These are phyloP conservation scores for Magnusiomyces suaveolens DNA, from an alignment of 1,139 yeast species.

Conservation along the genomic window DNA sequence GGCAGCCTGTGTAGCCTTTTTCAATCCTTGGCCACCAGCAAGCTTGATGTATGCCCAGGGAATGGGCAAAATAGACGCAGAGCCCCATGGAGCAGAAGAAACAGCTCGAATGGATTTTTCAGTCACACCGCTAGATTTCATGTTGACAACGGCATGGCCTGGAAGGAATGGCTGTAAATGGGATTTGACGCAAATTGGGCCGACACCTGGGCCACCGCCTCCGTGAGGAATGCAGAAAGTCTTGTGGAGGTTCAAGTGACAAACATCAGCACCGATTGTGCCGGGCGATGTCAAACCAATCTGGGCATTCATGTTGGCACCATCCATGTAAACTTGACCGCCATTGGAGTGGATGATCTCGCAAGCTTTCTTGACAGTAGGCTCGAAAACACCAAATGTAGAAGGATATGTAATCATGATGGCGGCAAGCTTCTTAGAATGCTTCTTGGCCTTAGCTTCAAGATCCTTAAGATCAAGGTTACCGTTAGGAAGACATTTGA, in stretches of 20 bases:
- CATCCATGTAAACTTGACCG: conserved; percentile 94
- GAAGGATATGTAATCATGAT: conserved; percentile 96
- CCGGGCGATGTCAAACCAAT: conserved; percentile 97
- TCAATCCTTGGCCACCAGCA: conserved; percentile 80
- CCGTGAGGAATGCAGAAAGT: conserved; percentile 98
- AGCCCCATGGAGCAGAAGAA: conserved; percentile 91
- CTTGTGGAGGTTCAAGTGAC: conserved; percentile 92
- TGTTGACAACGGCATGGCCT: conserved; percentile 52
- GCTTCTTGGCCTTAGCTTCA: conserved; percentile 59
- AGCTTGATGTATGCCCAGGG: conserved; percentile 90
- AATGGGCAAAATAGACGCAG: conserved; percentile 86
- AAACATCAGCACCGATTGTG: conserved; percentile 96
- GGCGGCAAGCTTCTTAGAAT: conserved; percentile 67
- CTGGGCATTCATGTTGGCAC: conserved; percentile 99
- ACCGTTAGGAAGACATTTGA: conserved; percentile 77
- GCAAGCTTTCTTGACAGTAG: conserved; percentile 76
- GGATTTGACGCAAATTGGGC: conserved; percentile 87
- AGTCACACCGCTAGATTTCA: conserved; percentile 30
- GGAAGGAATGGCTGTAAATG: conserved; percentile 83
- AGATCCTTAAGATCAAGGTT: conserved; percentile 75
- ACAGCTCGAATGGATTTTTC: conserved; percentile 53
- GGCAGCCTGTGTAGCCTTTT: conserved; percentile 78
- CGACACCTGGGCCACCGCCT: conserved; percentile 99
- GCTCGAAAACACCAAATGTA: conserved; percentile 92
- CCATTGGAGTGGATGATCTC: conserved; percentile 75